Evolutionary conservation across 768 basidiomycete genomes (phyloP), one percentile per base, ranked within the genome.

Genomic region (Suillus tomentosus): DNA sequence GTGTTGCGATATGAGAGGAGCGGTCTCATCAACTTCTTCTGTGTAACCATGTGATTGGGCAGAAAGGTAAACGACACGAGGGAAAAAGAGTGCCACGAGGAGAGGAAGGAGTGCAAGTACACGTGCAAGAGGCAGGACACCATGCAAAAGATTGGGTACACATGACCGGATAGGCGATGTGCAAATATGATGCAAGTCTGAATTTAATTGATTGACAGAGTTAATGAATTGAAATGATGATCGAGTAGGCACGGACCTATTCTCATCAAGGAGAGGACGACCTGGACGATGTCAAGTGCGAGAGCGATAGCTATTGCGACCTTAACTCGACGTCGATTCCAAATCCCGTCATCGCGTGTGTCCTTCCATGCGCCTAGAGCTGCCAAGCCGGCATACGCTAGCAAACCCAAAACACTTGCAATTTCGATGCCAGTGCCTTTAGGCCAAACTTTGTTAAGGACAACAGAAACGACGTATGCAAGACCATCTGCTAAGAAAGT

Each of bases 301-400:
- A 91, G 74, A 13, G 89, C 82, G 51, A 81, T 66, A 22, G 83
- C 73, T 40, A 91, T 76, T 51, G 85, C 82, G 8, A 79, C 53
- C 72, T 82, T 90, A 69, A 92, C 74, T 55, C 86, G 82, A 65
- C 73, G 85, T 68, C 85, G 72, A 40, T 80, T 82, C 91, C 90
- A 92, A 19, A 91, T 85, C 45, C 85, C 80, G 42, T 87, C 81
- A 42, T 89, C 89, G 37, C 85, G 82, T 62, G 90, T 79, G 66
- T 92, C 91, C 76, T 94, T 92, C 85, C 87, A 93, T 14, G 90
- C 82, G 10, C 92, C 92, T 51, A 92, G 78, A 11, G 87, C 86
- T 15, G 91, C 89, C 57, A 94, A 78, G 43, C 89, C 88, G 42
- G 86, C 79, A 68, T 91, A 92, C 5, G 88, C 89, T 48, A 85